phyloP scores from a whole-genome alignment of 2,329 filamentous ascomycete genomes.

The Colletotrichum ledebouriae region DNA sequence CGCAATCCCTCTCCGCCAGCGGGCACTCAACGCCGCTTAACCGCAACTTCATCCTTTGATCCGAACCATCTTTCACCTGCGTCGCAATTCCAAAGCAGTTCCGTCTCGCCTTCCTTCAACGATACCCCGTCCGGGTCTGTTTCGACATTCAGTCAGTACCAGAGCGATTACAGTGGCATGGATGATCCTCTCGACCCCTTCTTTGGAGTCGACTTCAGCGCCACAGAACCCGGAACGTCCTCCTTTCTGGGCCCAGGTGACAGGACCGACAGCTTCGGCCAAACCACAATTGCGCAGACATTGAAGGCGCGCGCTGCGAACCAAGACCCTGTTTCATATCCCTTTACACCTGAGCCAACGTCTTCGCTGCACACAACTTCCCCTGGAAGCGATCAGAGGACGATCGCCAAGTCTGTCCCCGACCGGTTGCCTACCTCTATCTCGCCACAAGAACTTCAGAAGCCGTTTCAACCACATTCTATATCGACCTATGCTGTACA shows the following conservation, averaged over 20 bases:
- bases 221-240: conserved; percentile 56
- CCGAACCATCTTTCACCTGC: conserved; percentile 59
- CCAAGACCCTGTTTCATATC: conserved; percentile 52
- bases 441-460: conserved; percentile 58
- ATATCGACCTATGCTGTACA: conserved; percentile 48
- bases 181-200: conserved; percentile 63
- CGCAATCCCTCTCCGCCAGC: conserved; percentile 49
- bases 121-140: conserved; percentile 63
- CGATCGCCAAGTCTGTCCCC: conserved; percentile 45
- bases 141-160: conserved; percentile 62
- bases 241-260: conserved; percentile 57
- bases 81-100: conserved; percentile 56
- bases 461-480: conserved; percentile 53
- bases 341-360: conserved; percentile 66
- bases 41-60: conserved; percentile 53
- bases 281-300: conserved; percentile 26
- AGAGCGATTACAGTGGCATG: conserved; percentile 63
- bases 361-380: conserved; percentile 62
- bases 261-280: conserved; percentile 41
- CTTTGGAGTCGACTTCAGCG: conserved; percentile 63
- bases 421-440: conserved; percentile 52
- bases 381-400: conserved; percentile 53
- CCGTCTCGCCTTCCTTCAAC: conserved; percentile 55
- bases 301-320: conserved; percentile 33
- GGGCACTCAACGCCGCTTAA: conserved; percentile 44